A percentile compares a stretch with the other conserved stretches of the same genome.
Conservation (phyloP, 306 rosid genomes). For the Vicia sativa region DNA sequence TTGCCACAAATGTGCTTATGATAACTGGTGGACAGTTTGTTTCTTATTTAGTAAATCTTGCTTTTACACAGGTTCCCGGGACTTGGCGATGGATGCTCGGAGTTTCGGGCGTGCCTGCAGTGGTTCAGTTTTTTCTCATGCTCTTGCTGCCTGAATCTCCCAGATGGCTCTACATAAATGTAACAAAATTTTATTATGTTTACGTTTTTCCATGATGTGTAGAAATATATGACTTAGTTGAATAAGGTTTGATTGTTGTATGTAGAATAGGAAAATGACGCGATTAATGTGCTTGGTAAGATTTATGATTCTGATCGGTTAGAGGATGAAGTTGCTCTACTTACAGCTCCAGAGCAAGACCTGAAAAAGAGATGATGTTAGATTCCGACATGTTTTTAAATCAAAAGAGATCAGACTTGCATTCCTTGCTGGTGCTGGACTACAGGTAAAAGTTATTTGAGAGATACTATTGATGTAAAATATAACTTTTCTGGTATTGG, state of each 20-base stretch:
- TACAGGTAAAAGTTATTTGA: slow-evolving; percentile 61
- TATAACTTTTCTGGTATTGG: background rate
- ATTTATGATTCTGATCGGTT: slow-evolving; percentile 71
- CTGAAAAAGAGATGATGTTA: slow-evolving; percentile 46
- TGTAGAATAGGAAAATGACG: slow-evolving; percentile 63
- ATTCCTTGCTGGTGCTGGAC: slow-evolving; percentile 84
- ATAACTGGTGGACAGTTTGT: slow-evolving; percentile 89
- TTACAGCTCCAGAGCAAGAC: slow-evolving; percentile 67
- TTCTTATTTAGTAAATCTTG: slow-evolving; percentile 84
- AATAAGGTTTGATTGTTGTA: no score
- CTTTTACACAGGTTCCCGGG: slow-evolving; percentile 77
- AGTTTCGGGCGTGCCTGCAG: slow-evolving; percentile 79
- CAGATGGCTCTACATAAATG: slow-evolving; percentile 89
- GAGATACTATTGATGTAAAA: background rate
- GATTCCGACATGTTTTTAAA: slow-evolving; percentile 61
- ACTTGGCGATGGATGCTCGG: slow-evolving; percentile 53
- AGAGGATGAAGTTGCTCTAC: slow-evolving; percentile 74
- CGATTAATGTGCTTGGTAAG: slow-evolving; percentile 70
- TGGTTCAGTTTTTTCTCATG: slow-evolving; percentile 74
- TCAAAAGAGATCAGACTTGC: slow-evolving; percentile 82
- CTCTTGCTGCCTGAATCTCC: slow-evolving; percentile 92
- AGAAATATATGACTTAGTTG: no score
- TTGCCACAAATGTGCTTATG: slow-evolving; percentile 86
- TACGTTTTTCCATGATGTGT: background rate
- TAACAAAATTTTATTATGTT: slow-evolving; percentile 8